Conservation (phyloP, 441 rosid genomes). For the Populus hybrid region DNA sequence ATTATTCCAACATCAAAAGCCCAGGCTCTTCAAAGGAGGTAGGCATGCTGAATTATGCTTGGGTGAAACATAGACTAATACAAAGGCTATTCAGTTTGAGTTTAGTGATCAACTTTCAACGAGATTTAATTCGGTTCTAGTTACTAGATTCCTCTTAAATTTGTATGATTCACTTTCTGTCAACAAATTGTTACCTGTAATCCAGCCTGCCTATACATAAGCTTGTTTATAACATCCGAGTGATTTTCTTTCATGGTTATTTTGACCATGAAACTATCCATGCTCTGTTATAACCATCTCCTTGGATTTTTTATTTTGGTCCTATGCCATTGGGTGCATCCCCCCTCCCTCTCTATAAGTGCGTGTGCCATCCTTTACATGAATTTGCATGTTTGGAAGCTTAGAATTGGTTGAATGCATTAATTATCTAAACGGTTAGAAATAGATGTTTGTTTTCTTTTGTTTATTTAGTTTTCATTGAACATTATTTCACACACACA, state of each 20-base stretch:
- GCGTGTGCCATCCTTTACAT: neutral
- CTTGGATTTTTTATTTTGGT: neutral
- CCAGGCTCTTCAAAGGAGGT: constrained; percentile 95
- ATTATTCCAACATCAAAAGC: constrained; percentile 89
- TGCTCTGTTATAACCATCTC: neutral
- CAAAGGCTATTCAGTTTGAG: neutral
- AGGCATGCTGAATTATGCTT: constrained; percentile 14
- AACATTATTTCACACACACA: neutral
- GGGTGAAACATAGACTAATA: neutral
- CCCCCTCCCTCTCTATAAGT: neutral
- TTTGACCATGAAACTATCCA: neutral
- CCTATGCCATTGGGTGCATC: neutral
- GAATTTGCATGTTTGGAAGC: constrained; percentile 2
- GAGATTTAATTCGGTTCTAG: constrained; percentile 1
- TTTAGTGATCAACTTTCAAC: neutral
- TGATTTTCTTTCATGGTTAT: neutral
- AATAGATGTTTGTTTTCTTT: neutral
- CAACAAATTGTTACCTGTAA: neutral
- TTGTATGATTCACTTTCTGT: neutral
- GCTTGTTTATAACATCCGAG: neutral
- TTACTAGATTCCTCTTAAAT: neutral
- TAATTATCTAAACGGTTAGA: neutral
- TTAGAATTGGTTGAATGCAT: neutral
- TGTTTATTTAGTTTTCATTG: neutral
- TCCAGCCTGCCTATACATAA: neutral